Conservation (phyloP, 805 yeast genomes). For the Saccharomycopsis sp. region DNA sequence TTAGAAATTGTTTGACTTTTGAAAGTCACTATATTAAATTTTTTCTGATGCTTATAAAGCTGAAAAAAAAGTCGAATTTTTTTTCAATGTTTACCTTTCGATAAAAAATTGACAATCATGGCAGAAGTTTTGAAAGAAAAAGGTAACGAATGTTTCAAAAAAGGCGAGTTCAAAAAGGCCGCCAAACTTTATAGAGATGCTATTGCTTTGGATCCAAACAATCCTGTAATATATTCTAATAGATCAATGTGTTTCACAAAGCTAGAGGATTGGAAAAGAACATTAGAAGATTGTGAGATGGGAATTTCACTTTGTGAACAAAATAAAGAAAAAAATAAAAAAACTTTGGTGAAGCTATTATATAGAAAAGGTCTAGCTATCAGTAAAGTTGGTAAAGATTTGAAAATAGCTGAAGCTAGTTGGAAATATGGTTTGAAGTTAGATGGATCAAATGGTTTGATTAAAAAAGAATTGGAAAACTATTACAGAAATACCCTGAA, state of each 20-base stretch:
- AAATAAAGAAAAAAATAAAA: constrained; percentile 15
- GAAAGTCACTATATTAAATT: no score
- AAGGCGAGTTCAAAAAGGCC: constrained; percentile 38
- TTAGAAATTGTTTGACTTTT: no score
- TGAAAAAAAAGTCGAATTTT: no score
- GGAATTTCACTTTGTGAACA: constrained; percentile 30
- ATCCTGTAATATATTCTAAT: constrained; percentile 55
- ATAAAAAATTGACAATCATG: no score
- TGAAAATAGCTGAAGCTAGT: constrained; percentile 22
- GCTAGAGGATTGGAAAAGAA: constrained; percentile 37
- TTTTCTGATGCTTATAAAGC: no score
- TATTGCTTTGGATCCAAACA: constrained; percentile 34
- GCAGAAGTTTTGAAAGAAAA: constrained; percentile 21
- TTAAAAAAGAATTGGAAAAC: constrained; percentile 28
- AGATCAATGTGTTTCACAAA: constrained; percentile 57
- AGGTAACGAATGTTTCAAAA: constrained; percentile 47
- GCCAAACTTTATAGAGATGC: constrained; percentile 47
- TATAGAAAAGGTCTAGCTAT: constrained; percentile 41
- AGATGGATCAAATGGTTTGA: constrained; percentile 32
- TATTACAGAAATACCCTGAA: no score
- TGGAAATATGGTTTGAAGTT: constrained; percentile 29
- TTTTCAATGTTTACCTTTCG: no score
- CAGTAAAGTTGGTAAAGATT: constrained; percentile 19
- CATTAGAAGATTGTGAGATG: constrained; percentile 36
- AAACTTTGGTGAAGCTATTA: constrained; percentile 35